These are phyloP conservation scores for Dalbergia cultrata DNA, from an alignment of 306 rosid species.

Conservation along the genomic window DNA sequence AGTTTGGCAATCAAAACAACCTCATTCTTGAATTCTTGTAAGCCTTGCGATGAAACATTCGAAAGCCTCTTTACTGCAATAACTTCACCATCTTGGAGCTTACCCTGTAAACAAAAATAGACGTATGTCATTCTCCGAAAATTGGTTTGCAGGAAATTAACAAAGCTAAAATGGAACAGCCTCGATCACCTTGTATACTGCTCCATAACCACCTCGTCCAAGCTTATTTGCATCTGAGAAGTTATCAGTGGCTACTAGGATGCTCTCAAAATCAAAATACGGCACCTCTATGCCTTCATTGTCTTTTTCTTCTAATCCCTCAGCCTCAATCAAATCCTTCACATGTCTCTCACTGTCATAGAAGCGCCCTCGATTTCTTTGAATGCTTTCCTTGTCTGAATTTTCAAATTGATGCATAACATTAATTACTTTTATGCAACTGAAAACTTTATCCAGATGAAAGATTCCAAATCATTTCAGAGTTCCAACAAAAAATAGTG, in stretches of 20 bases:
- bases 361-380: not conserved
- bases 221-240: slow-evolving; percentile 57
- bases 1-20: slow-evolving; percentile 55
- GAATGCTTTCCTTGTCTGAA: slow-evolving; percentile 22
- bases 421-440: not conserved
- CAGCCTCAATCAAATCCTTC: slow-evolving; percentile 32
- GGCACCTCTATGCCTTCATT: slow-evolving; percentile 51
- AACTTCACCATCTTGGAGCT: slow-evolving; percentile 29
- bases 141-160: not conserved
- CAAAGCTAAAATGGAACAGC: not conserved
- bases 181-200: slow-evolving; percentile 54
- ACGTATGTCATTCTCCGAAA: not conserved
- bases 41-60: slow-evolving; percentile 50
- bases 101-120: slow-evolving; percentile 39
- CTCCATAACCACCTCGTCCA: slow-evolving; percentile 63
- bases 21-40: slow-evolving; percentile 39
- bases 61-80: slow-evolving; percentile 58
- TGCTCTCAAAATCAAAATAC: slow-evolving; percentile 21
- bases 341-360: slow-evolving; percentile 25
- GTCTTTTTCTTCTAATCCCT: slow-evolving; percentile 42
- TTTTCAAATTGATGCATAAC: not conserved
- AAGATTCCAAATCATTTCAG: not conserved
- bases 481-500: not conserved
- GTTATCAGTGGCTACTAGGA: slow-evolving; percentile 50
- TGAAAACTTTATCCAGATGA: not conserved